A percentile compares a stretch with the other conserved stretches of the same genome.
Evolutionary conservation across 208 protist genomes (phyloP).

Genomic region (Wallacemonas rigidus): DNA sequence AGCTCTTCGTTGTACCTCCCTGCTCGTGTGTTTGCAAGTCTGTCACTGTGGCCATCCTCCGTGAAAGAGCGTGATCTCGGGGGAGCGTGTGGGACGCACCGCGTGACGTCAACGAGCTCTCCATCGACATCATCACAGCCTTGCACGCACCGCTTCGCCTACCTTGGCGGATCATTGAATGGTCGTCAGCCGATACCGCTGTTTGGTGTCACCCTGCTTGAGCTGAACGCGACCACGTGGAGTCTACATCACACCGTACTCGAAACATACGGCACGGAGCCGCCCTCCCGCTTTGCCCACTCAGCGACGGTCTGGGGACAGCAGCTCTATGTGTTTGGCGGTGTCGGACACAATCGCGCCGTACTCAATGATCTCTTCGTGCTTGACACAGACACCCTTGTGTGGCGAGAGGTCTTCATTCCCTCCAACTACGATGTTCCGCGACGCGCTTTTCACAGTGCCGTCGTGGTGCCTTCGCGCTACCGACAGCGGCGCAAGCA

Average conservation of each 20-base stretch:
- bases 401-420: conserved; percentile 84
- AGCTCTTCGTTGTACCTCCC: conserved; percentile 27
- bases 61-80: conserved; percentile 7
- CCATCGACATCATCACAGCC: background rate
- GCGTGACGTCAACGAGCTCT: background rate
- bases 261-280: conserved; percentile 64
- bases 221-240: conserved; percentile 32
- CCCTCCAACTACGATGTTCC: conserved; percentile 44
- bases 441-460: conserved; percentile 60
- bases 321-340: conserved; percentile 63
- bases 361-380: conserved; percentile 72
- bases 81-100: background rate
- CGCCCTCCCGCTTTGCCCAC: conserved; percentile 71
- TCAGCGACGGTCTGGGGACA: conserved; percentile 36
- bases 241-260: conserved; percentile 22
- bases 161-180: conserved; percentile 71
- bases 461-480: conserved; percentile 25
- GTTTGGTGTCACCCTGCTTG: conserved; percentile 49
- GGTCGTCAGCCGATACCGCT: conserved; percentile 53
- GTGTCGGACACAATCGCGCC: conserved; percentile 32
- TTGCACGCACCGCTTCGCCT: conserved; percentile 39
- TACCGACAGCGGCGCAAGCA: background rate
- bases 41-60: conserved; percentile 50
- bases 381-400: conserved; percentile 54
- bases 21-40: conserved; percentile 57